Conservation (phyloP, 805 yeast species). For the Saccharomycopsis lassenensis region DNA sequence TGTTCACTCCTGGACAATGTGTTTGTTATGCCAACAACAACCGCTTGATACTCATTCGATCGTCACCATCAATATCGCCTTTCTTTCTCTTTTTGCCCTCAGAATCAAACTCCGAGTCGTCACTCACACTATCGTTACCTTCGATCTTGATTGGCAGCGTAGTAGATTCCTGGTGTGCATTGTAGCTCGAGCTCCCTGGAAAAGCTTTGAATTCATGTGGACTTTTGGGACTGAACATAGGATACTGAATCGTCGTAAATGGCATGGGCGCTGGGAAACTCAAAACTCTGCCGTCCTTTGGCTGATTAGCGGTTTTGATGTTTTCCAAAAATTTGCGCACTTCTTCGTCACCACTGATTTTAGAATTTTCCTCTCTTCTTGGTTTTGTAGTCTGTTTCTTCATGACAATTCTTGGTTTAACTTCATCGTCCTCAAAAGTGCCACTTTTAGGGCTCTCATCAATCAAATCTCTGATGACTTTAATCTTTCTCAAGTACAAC, state of each 20-base stretch:
- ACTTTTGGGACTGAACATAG: too few species aligned
- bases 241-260: too few species aligned
- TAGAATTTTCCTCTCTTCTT: too few species aligned
- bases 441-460: not conserved
- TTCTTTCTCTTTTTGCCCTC: not conserved
- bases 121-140: not conserved
- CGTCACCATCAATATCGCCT: conserved; percentile 2
- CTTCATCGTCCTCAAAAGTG: not conserved
- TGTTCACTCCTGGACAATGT: too few species aligned
- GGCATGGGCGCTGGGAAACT: too few species aligned
- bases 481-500: conserved; percentile 7
- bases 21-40: conserved; percentile 1
- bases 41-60: conserved; percentile 10
- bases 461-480: conserved; percentile 6
- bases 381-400: too few species aligned
- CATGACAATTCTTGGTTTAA: not conserved
- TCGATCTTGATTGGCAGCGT: not conserved
- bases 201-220: not conserved
- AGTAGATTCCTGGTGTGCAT: not conserved
- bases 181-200: not conserved
- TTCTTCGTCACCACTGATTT: not conserved
- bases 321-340: too few species aligned
- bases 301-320: too few species aligned
- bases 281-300: too few species aligned
- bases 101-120: not conserved